A percentile compares a stretch with the other conserved stretches of the same genome.
Evolutionary conservation across 257 asterid species (phyloP).

Genomic region (Mitragyna speciosa): DNA sequence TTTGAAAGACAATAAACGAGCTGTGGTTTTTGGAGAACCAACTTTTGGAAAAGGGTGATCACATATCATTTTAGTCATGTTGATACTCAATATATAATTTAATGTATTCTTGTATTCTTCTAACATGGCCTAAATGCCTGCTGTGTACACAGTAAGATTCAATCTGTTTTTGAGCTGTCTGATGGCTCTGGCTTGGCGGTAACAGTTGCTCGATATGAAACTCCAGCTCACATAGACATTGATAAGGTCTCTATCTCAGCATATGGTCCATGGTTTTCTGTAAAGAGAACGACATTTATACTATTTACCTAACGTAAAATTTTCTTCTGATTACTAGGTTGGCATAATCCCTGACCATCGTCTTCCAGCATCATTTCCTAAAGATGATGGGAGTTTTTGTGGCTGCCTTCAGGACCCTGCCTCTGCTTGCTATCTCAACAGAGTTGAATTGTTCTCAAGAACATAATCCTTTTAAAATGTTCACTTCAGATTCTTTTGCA

Average conservation of each 20-base stretch:
- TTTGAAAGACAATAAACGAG: conserved; percentile 92
- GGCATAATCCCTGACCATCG: conserved; percentile 85
- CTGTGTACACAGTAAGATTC: conserved; percentile 78
- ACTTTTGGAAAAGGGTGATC: conserved; percentile 94
- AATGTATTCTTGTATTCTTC: not conserved
- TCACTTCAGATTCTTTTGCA: not conserved
- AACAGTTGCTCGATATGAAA: conserved; percentile 94
- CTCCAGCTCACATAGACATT: conserved; percentile 89
- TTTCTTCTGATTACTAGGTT: conserved; percentile 39
- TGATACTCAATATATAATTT: not conserved
- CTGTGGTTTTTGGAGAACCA: conserved; percentile 81
- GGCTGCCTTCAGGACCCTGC: conserved; percentile 81
- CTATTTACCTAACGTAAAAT: not conserved
- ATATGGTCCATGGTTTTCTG: not conserved
- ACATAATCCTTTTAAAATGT: not conserved
- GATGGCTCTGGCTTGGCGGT: conserved; percentile 98
- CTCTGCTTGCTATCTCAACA: conserved; percentile 71
- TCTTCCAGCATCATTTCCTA: conserved; percentile 80
- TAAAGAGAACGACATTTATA: not conserved
- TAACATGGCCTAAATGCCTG: conserved; percentile 6
- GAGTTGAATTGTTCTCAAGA: conserved; percentile 59
- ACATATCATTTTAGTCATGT: not conserved
- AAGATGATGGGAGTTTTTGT: conserved; percentile 78
- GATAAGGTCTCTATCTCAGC: conserved; percentile 64
- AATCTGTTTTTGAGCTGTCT: conserved; percentile 85